Conservation (phyloP, 805 yeast species). For the Jamesozyma gamospora region DNA sequence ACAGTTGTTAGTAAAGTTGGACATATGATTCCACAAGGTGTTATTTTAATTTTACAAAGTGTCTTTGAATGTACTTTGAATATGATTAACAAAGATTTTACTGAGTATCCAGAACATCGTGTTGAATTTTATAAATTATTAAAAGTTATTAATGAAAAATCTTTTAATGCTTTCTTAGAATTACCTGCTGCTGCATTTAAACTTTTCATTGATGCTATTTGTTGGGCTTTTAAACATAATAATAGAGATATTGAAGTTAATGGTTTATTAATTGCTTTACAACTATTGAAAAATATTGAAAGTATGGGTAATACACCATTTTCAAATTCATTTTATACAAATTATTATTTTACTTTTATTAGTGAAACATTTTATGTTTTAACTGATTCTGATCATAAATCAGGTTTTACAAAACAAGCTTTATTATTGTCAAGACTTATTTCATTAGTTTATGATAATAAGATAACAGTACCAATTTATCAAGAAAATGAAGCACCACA, state of each 20-base stretch:
- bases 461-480: slow-evolving; percentile 64
- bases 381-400: slow-evolving; percentile 90
- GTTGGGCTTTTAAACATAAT: slow-evolving; percentile 95
- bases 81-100: slow-evolving; percentile 86
- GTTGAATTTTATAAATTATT: slow-evolving; percentile 39
- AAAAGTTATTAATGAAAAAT: slow-evolving; percentile 29
- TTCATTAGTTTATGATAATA: slow-evolving; percentile 60
- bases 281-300: slow-evolving; percentile 71
- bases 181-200: slow-evolving; percentile 74
- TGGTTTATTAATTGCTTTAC: slow-evolving; percentile 71
- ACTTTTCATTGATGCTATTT: slow-evolving; percentile 75
- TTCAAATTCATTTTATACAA: slow-evolving; percentile 71
- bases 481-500: slow-evolving; percentile 60
- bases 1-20: slow-evolving; percentile 80
- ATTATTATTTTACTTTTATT: slow-evolving; percentile 71
- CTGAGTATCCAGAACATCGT: slow-evolving; percentile 91
- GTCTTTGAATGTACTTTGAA: slow-evolving; percentile 83
- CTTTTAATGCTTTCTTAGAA: slow-evolving; percentile 74
- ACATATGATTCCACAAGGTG: slow-evolving; percentile 53
- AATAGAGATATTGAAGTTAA: slow-evolving; percentile 86
- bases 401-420: slow-evolving; percentile 80
- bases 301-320: slow-evolving; percentile 51
- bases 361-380: slow-evolving; percentile 81
- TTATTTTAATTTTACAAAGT: slow-evolving; percentile 69
- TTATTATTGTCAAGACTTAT: slow-evolving; percentile 70